Evolutionary conservation across 345 rosid genomes (phyloP).

Genomic region (Limnanthes douglasii): DNA sequence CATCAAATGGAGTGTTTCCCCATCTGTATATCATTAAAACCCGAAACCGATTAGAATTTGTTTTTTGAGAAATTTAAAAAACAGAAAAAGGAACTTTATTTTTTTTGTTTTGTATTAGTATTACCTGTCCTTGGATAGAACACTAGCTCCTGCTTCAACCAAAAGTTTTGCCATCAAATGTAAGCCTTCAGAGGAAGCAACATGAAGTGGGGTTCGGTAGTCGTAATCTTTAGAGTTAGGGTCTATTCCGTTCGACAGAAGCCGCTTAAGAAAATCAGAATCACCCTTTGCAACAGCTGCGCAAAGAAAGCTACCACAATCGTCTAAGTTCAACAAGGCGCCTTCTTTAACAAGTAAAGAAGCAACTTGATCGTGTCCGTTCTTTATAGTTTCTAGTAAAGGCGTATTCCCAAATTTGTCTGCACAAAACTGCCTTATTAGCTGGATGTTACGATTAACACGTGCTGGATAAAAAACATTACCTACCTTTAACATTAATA

Average conservation of each 20-base stretch:
- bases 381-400: slow-evolving; percentile 72
- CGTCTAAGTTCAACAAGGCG: slow-evolving; percentile 47
- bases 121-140: slow-evolving; percentile 72
- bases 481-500: slow-evolving; percentile 53
- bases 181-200: slow-evolving; percentile 84
- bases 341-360: slow-evolving; percentile 52
- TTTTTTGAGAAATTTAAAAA: not conserved
- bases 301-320: slow-evolving; percentile 73
- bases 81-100: not conserved
- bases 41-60: too few relatives aligned
- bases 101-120: not conserved
- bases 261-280: slow-evolving; percentile 53
- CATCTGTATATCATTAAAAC: slow-evolving; percentile 28
- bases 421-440: slow-evolving; percentile 6
- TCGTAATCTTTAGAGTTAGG: slow-evolving; percentile 86
- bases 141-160: slow-evolving; percentile 73
- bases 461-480: not conserved
- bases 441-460: not conserved
- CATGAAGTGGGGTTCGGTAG: slow-evolving; percentile 83
- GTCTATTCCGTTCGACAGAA: slow-evolving; percentile 54
- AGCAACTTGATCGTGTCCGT: slow-evolving; percentile 51
- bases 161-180: slow-evolving; percentile 60
- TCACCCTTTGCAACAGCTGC: slow-evolving; percentile 56
- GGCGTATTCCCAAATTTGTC: slow-evolving; percentile 90
- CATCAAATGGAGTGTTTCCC: slow-evolving; percentile 82